Base-by-base conservation (phyloP, 148 eudicot species). In the Chenopodium formosanum region DNA sequence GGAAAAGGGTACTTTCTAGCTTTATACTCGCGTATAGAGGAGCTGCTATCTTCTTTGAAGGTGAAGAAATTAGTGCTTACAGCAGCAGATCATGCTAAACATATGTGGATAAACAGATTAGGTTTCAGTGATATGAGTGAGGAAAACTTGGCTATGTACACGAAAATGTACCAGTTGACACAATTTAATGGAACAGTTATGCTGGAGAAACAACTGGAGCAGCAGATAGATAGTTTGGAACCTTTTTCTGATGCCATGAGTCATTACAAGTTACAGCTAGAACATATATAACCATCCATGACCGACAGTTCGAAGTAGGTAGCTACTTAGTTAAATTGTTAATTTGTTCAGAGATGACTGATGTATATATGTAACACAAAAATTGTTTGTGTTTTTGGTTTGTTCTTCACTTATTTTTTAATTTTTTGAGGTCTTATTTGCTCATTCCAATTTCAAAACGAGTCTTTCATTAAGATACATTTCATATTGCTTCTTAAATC, bases 1-100 rank as follows among this genome's bases (percentile, higher is more conserved):
- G 95, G 98, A 82, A 92, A 91, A 82, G 99, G 99, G 10, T 96
- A 89, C 79, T 96, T 96, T 84, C 89, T 87, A 82, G 80, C 88
- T 9, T 82, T 96, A 25, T 94, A 90, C 83, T 89, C 97, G 16
- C 85, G 93, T 79, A 90, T 96, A 37, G 92, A 94, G 90, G 87
- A 81, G 80, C 70, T 94, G 80, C 87, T 96, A n/a, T 83, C 83
- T 5, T 87, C 82, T 63, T 69, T 96, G 88, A 90, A 90, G 29
- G 92, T 96, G 79, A 87, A 85, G 88, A 89, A 75, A 80, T 87
- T 94, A 70, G 93, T 94, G 77, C 94, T 96, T 73, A 97, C 98
- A 62, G 97, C 99, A 63, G 89, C 99, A 53, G 92, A 87, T 40
- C 92, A 91, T 83, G 98, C 98, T 50, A 90, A 88, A 82, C 85